Base-by-base conservation (phyloP, 495 filamentous ascomycete species). In the Hypoxylon trugodes region DNA sequence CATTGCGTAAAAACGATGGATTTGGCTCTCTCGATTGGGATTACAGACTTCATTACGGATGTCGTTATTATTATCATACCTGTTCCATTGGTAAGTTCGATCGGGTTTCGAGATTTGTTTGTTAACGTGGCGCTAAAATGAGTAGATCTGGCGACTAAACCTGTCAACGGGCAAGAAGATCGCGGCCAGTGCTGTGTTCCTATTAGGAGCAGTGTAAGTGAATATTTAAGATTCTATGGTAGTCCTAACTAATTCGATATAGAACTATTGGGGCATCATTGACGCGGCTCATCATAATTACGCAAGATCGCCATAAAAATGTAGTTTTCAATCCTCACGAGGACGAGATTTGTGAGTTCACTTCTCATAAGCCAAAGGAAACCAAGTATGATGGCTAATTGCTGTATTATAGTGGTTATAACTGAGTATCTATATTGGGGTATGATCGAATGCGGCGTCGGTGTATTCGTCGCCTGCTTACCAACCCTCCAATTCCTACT, bases 391-490 rank as follows among this genome's bases (percentile, higher is more conserved):
- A 16, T 25, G 5, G 26, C 24, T 51, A 19, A 43, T n/a, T 42
- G 9, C 22, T 1, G 24, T 15, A 15, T n/a, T 9, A 10, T 24
- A 71, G 68, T 68, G 18, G 51, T 55, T 4, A 58, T 65, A 18
- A 71, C 65, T 1, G n/a, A 51, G 32, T 66, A 50, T 48, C 41
- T 65, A 0, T 71, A 71, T 35, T 71, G 65, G 69, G 69, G 65
- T 9, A 53, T 66, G 35, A 46, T 71, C 3, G 69, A 71, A 45
- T 60, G 56, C 19, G 53, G 69, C 3, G 36, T 63, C 4, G 69
- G 56, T 4, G 48, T 71, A 0, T 28, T 65, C 18, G 69, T 65
- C 0, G 61, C 65, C 25, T 69, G 57, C 26, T 38, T 69, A 1
- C 65, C 69, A 22, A 61, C 66, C 2, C 52, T 71, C 4, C 65